These are phyloP conservation scores for Colletotrichum filicis DNA, from an alignment of 2,329 filamentous ascomycete genomes.

Conservation along the genomic window DNA sequence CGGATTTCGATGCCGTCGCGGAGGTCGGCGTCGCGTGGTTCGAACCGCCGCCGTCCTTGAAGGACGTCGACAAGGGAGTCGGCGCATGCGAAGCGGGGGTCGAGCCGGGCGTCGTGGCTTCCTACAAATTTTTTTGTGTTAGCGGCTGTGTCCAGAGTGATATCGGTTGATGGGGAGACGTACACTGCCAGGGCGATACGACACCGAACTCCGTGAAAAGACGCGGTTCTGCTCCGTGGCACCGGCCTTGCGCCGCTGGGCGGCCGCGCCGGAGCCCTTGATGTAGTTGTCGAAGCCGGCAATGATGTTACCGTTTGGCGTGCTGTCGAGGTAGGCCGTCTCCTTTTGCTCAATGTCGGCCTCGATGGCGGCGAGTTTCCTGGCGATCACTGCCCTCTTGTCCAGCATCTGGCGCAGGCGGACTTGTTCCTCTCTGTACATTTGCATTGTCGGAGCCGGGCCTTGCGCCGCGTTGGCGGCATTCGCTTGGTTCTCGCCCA, in stretches of 20 bases:
- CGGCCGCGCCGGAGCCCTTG: constrained; percentile 80
- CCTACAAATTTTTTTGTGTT: constrained; percentile 42
- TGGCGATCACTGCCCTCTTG: constrained; percentile 47
- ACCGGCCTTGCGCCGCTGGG: constrained; percentile 72
- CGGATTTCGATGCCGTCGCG: constrained; percentile 55
- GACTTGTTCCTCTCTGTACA: constrained; percentile 62
- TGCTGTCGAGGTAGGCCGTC: constrained; percentile 89
- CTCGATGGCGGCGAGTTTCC: constrained; percentile 62
- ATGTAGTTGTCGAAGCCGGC: constrained; percentile 98
- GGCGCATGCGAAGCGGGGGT: constrained; percentile 61
- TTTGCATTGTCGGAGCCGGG: constrained; percentile 50
- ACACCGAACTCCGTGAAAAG: constrained; percentile 75
- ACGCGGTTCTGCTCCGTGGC: constrained; percentile 78
- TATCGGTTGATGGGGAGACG: background rate
- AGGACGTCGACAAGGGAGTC: constrained; percentile 66
- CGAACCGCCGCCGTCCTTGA: constrained; percentile 58
- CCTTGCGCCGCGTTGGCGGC: constrained; percentile 36
- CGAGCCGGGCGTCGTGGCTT: constrained; percentile 55
- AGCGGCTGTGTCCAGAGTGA: background rate
- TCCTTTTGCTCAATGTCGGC: constrained; percentile 88
- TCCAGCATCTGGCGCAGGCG: constrained; percentile 60
- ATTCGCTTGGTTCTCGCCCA: constrained; percentile 34
- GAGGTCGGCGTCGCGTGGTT: constrained; percentile 68
- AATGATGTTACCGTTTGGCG: constrained; percentile 92
- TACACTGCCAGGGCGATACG: constrained; percentile 58